Base-by-base conservation (phyloP, 768 basidiomycete species). In the Mycena olivaceomarginata region DNA sequence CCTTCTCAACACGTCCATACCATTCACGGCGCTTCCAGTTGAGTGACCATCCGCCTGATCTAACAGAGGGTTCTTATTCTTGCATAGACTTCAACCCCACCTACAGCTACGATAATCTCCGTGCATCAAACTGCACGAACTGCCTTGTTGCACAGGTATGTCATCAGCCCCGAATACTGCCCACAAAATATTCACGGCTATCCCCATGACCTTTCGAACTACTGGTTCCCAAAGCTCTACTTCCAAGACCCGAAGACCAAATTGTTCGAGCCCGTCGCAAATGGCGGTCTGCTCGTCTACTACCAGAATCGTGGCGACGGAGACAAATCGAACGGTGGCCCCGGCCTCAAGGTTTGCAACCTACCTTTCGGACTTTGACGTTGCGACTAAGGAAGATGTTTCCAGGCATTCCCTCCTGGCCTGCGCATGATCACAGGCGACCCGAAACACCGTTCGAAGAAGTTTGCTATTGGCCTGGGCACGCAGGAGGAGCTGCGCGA, bases 391-490 rank as follows among this genome's bases (percentile, higher is more conserved):
- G 43, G 6, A 13, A 20, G 7, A 46, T n/a, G 15, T 13, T 25
- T n/a, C 9, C 16, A 85, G 66, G 87, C 88, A 1, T 89, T 89
- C 77, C 88, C 88, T 6, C 80, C 87, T 46, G 87, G 88, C 22
- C 84, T 89, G 75, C 85, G 82, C 70, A 88, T 89, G 88, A 76
- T 90, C 62, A 86, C 84, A 51, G 90, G 90, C 16, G 83, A 97
- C 93, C 43, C 93, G 1, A n/a, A 4, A 89, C 72, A 93, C 90
- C 84, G 92, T 93, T 5, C 92, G 93, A 53, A 96, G 89, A 80
- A 95, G 95, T 65, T 95, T 94, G 81, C 96, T 2, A 80, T 89
- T 37, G 81, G 81, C 4, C 57, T 83, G 73, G 88, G 87, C 9
- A 84, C 87, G n/a, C 88, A 89, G 71, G 86, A 67, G 1, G 87